A percentile compares a stretch with the other conserved stretches of the same genome.
These are phyloP conservation scores for Paecilomyces variotii DNA, from an alignment of 2,329 filamentous ascomycete genomes.

Conservation along the genomic window DNA sequence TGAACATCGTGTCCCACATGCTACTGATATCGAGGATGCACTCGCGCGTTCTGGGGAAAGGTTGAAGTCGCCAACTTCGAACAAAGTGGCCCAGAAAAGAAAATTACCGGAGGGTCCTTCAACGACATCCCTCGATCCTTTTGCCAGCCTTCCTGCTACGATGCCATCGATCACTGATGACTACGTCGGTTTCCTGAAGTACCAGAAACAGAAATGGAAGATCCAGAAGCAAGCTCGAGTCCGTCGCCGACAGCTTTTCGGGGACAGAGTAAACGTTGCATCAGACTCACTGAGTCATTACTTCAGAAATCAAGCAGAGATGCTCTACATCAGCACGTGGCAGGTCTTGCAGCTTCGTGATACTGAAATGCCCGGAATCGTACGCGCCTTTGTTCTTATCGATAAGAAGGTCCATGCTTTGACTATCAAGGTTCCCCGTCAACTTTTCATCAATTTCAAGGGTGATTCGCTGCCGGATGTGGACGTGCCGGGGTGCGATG, in stretches of 20 bases:
- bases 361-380: slow-evolving; percentile 76
- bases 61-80: slow-evolving; percentile 54
- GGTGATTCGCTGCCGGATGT: slow-evolving; percentile 80
- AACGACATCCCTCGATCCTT: slow-evolving; percentile 63
- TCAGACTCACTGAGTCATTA: slow-evolving; percentile 58
- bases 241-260: slow-evolving; percentile 83
- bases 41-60: slow-evolving; percentile 61
- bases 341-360: slow-evolving; percentile 81
- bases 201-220: slow-evolving; percentile 99
- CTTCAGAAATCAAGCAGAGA: slow-evolving; percentile 87
- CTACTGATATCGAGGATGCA: slow-evolving; percentile 67
- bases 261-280: slow-evolving; percentile 61
- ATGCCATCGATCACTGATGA: slow-evolving; percentile 83
- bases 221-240: slow-evolving; percentile 86
- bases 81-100: slow-evolving; percentile 53
- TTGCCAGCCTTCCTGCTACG: slow-evolving; percentile 67
- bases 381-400: slow-evolving; percentile 83
- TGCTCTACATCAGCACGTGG: slow-evolving; percentile 88
- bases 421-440: slow-evolving; percentile 80
- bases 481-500: slow-evolving; percentile 73
- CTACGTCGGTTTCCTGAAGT: slow-evolving; percentile 79
- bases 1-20: slow-evolving; percentile 46
- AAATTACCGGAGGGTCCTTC: slow-evolving; percentile 61
- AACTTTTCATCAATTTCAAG: slow-evolving; percentile 88
- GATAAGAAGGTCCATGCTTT: slow-evolving; percentile 84